Percentiles rank a stretch among this genome's conserved stretches.
Conservation (phyloP, 2,329 filamentous ascomycete genomes). For the Trichothecium sympodiale region DNA sequence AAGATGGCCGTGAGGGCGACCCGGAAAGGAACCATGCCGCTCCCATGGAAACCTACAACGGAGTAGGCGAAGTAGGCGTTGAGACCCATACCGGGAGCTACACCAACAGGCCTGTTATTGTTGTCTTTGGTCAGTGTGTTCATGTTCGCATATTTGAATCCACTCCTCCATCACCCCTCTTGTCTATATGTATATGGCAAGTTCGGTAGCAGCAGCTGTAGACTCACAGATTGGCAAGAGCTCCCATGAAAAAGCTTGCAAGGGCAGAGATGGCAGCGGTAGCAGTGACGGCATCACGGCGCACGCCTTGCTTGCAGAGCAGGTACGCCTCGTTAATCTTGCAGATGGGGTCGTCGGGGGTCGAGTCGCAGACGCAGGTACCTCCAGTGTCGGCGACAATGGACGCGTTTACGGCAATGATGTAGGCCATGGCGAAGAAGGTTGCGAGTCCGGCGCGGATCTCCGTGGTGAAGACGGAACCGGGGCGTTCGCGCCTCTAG, state of each 20-base stretch:
- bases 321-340: constrained; percentile 44
- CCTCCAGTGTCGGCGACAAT: constrained; percentile 56
- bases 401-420: constrained; percentile 41
- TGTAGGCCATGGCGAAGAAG: constrained; percentile 55
- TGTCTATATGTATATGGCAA: not conserved
- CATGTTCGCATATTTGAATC: not conserved
- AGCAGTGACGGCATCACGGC: constrained; percentile 72
- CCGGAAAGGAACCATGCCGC: constrained; percentile 60
- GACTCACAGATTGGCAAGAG: constrained; percentile 63
- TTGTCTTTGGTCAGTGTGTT: constrained; percentile 5
- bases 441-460: constrained; percentile 73
- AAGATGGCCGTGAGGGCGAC: constrained; percentile 80
- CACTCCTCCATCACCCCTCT: too few species aligned
- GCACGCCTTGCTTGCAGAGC: constrained; percentile 52
- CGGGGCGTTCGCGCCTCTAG: constrained; percentile 59
- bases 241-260: constrained; percentile 71
- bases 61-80: constrained; percentile 87
- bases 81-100: constrained; percentile 43
- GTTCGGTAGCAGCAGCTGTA: not conserved
- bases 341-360: constrained; percentile 41
- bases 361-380: constrained; percentile 60
- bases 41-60: constrained; percentile 69
- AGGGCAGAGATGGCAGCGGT: constrained; percentile 75
- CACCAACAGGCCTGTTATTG: constrained; percentile 19
- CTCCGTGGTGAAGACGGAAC: constrained; percentile 72